Percentiles rank a stretch among this genome's conserved stretches.
phyloP scores from a whole-genome alignment of 805 yeast genomes.

The Ogataea trehalophila region DNA sequence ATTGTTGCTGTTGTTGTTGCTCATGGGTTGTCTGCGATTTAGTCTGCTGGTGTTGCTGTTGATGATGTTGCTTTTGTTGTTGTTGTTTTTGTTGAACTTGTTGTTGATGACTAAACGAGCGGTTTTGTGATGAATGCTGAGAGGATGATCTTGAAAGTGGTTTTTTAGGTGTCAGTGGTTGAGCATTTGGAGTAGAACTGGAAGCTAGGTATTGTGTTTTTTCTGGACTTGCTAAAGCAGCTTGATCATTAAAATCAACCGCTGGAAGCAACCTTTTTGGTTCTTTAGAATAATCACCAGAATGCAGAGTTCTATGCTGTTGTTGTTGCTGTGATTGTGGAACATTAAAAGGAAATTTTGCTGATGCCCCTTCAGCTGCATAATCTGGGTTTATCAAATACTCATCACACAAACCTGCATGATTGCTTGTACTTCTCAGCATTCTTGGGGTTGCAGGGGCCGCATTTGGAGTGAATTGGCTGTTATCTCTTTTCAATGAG shows the following conservation, averaged over 20 bases:
- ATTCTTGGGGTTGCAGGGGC: constrained; percentile 67
- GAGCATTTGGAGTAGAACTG: background rate
- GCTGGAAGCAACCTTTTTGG: constrained; percentile 21
- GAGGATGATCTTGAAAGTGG: constrained; percentile 11
- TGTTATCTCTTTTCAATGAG: constrained; percentile 14
- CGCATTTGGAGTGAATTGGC: constrained; percentile 26
- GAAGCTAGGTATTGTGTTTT: constrained; percentile 16
- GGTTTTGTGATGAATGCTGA: constrained; percentile 8
- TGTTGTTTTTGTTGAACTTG: constrained; percentile 6
- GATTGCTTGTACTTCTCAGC: constrained; percentile 50
- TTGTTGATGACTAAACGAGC: constrained; percentile 2
- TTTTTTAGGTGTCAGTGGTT: constrained; percentile 6
- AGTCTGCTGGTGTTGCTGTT: constrained; percentile 5
- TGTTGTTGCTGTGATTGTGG: constrained; percentile 13
- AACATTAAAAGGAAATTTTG: constrained; percentile 14
- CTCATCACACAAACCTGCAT: constrained; percentile 23
- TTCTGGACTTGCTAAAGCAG: constrained; percentile 4
- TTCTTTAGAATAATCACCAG: constrained; percentile 6
- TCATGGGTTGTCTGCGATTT: constrained; percentile 5
- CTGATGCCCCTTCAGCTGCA: constrained; percentile 14
- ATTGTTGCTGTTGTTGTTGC: constrained; percentile 36
- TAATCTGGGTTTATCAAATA: constrained; percentile 19
- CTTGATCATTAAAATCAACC: constrained; percentile 18
- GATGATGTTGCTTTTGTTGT: constrained; percentile 8
- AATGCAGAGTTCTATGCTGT: constrained; percentile 8